A percentile compares a stretch with the other conserved stretches of the same genome.
phyloP scores from a whole-genome alignment of 768 basidiomycete genomes.

The Phanerochaete carnosa region DNA sequence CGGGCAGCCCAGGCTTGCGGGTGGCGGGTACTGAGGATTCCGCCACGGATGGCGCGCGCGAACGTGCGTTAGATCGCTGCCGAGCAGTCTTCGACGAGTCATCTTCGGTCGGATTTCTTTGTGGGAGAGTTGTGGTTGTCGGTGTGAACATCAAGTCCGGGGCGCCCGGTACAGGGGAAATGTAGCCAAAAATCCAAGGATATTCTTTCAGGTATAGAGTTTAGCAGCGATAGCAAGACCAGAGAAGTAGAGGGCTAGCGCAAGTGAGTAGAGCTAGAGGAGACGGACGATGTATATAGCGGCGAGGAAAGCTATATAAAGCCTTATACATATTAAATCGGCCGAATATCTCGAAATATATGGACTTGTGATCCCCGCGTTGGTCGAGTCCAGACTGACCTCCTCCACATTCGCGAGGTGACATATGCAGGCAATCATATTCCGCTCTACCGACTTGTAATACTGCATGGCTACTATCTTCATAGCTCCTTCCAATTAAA shows the following conservation, averaged over 20 bases:
- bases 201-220: not conserved
- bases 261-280: not conserved
- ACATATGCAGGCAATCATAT: not conserved
- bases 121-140: not conserved
- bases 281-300: not conserved
- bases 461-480: not conserved
- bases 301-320: not conserved
- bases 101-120: not conserved
- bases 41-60: not conserved
- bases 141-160: not conserved
- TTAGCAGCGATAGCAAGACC: not conserved
- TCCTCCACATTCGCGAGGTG: not conserved
- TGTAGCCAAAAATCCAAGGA: not conserved
- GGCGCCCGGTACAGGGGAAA: not conserved
- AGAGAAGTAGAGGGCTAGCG: not conserved
- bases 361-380: not conserved
- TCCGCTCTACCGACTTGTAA: not conserved
- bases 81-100: not conserved
- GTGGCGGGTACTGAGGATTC: not conserved
- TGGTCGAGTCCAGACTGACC: not conserved
- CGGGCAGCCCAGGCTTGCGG: not conserved
- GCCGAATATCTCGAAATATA: not conserved
- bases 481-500: slow-evolving; percentile 18
- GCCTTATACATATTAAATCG: not conserved
- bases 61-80: not conserved